Percentiles rank a stretch among this genome's conserved stretches.
Conservation (phyloP, 768 basidiomycete genomes). For the Terana coerulea region DNA sequence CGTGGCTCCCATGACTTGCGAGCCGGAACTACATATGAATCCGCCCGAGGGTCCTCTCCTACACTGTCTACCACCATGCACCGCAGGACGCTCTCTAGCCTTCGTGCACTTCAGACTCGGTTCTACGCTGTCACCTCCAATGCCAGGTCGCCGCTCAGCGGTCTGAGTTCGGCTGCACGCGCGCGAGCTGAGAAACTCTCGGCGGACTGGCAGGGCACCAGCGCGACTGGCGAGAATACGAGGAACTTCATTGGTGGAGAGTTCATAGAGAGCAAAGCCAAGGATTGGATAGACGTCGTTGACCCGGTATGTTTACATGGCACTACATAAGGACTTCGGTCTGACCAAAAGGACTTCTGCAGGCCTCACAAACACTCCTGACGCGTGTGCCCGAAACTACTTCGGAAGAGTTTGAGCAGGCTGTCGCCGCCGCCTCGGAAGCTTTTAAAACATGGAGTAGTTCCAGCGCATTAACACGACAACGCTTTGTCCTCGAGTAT, state of each 20-base stretch:
- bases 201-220: conserved; percentile 82
- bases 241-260: conserved; percentile 92
- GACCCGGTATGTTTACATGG: conserved; percentile 68
- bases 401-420: conserved; percentile 71
- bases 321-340: background rate
- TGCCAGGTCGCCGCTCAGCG: conserved; percentile 30
- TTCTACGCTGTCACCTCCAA: conserved; percentile 22
- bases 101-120: conserved; percentile 17
- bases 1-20: background rate
- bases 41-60: background rate
- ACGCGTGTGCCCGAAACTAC: conserved; percentile 91
- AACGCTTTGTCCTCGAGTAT: conserved; percentile 86
- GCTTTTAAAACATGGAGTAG: conserved; percentile 90
- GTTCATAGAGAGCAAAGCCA: conserved; percentile 77
- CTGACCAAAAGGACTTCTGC: background rate
- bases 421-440: conserved; percentile 76
- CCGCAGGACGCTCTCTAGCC: conserved; percentile 5
- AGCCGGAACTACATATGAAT: background rate
- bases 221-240: conserved; percentile 77
- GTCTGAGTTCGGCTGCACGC: conserved; percentile 52
- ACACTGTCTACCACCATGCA: background rate
- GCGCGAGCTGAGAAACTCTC: conserved; percentile 68
- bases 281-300: conserved; percentile 79
- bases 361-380: conserved; percentile 91
- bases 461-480: conserved; percentile 80